These are phyloP conservation scores for Scenedesmus sp. DNA, from an alignment of 163 green algal species.

Conservation along the genomic window DNA sequence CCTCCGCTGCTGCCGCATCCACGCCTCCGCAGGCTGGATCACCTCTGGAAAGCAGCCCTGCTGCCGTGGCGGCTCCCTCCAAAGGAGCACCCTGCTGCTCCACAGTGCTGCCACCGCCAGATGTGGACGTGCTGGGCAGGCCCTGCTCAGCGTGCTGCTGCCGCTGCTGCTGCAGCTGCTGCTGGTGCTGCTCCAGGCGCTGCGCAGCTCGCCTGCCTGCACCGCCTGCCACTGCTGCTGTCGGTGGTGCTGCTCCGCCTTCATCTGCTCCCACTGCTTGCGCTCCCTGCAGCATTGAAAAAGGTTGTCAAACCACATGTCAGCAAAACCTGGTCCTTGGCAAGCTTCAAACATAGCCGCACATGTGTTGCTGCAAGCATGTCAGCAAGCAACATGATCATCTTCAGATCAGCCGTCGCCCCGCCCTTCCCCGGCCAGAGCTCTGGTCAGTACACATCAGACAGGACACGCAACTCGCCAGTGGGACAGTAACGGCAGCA, in stretches of 20 bases:
- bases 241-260: slow-evolving; percentile 10
- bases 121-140: not conserved
- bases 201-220: slow-evolving; percentile 25
- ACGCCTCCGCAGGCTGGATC: not conserved
- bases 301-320: not conserved
- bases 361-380: not conserved
- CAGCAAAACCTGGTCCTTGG: not conserved
- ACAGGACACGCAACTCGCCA: not conserved
- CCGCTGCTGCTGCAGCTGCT: slow-evolving; percentile 27
- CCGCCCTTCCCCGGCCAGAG: too few species aligned
- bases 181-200: not conserved
- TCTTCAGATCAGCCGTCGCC: not conserved
- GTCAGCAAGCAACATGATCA: not conserved
- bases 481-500: not conserved
- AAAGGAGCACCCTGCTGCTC: not conserved
- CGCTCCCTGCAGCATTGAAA: slow-evolving; percentile 30
- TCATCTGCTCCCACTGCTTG: slow-evolving; percentile 16
- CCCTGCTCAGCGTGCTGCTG: not conserved
- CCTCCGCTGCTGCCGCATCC: not conserved
- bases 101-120: not conserved
- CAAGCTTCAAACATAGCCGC: not conserved
- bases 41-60: not conserved
- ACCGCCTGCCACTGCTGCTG: slow-evolving; percentile 30
- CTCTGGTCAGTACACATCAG: too few species aligned
- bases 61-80: not conserved